Base-by-base conservation (phyloP, 2,329 filamentous ascomycete genomes). In the Colletotrichum gloeosporioides region DNA sequence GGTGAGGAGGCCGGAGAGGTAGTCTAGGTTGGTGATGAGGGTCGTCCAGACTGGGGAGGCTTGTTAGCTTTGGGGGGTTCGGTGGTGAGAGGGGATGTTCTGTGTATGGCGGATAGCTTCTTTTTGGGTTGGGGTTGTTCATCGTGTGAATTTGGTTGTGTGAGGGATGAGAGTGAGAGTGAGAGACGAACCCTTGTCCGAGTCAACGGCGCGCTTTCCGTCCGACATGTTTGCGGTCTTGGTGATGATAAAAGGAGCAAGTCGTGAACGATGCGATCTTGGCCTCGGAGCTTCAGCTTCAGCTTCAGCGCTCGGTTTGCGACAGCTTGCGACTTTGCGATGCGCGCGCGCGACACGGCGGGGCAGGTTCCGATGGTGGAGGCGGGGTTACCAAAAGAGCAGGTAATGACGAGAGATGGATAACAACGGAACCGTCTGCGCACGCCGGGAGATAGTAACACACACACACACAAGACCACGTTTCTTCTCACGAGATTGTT, bases 21-120 rank as follows among this genome's bases (percentile, higher is more conserved):
- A 98, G 80, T 90, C 89, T 65, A 92, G 92, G 86, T 97, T 98
- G 76, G 95, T 98, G 83, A 98, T 96, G 79, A 98, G 90, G 13
- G 93, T 95, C 32, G 95, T 95, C 95, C 95, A 98, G 83, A 97
- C 95, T 95, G 59, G 16, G 12, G 18, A 53, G 15, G 49, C 22
- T 62, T 31, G 39, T 71, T 22, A 32, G 62, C 13, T 22, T 57
- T 15, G 57, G 29, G 36, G 29, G n/a, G 44, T 12, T 31, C 13
- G 36, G 39, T 22, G 25, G n/a, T 29, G 67, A 49, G 31, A 62
- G 63, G 44, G 65, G 8, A 4, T 4, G n/a, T 9, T 61, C 18
- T 32, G 27, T 27, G 25, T 12, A 16, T 61, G n/a, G 9, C 16
- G 16, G 27, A 29, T 18, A 61, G 57, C 27, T 32, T 32, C 16